Conservation (phyloP, 208 protist species). For the Naegleria lovaniensis region DNA sequence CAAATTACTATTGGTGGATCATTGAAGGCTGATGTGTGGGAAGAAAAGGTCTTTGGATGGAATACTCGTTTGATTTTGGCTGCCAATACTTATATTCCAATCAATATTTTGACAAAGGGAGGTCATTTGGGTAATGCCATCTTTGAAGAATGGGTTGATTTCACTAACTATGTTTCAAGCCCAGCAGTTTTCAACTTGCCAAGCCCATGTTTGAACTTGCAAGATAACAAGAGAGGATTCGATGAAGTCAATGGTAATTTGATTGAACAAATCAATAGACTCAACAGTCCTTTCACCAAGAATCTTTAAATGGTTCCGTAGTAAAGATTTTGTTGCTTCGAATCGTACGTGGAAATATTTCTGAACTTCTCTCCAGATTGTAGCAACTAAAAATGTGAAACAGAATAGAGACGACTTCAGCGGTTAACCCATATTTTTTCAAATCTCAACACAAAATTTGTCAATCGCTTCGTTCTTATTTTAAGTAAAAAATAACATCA, state of each 20-base stretch:
- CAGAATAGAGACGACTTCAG: no score
- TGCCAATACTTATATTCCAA: background rate
- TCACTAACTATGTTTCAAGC: background rate
- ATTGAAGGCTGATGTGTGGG: background rate
- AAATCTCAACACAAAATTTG: no score
- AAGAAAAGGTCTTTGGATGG: background rate
- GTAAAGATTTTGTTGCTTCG: no score
- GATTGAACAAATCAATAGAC: background rate
- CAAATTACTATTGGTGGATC: constrained; percentile 1
- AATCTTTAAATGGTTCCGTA: background rate
- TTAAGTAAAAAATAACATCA: no score
- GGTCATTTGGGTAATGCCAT: background rate
- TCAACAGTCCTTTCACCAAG: background rate
- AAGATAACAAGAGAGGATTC: background rate
- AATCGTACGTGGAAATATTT: no score
- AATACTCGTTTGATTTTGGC: background rate
- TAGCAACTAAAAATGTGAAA: no score
- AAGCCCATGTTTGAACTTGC: background rate
- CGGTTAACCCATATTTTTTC: no score
- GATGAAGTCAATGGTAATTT: background rate
- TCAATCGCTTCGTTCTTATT: no score
- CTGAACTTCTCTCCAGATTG: no score
- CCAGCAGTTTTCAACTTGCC: background rate
- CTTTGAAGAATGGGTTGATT: constrained; percentile 8
- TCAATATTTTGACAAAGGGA: constrained; percentile 11